Evolutionary conservation across 352 stramenopile species (phyloP), one percentile per base, ranked within the genome.

Genomic region (Phytophthora macrochlamydospora): DNA sequence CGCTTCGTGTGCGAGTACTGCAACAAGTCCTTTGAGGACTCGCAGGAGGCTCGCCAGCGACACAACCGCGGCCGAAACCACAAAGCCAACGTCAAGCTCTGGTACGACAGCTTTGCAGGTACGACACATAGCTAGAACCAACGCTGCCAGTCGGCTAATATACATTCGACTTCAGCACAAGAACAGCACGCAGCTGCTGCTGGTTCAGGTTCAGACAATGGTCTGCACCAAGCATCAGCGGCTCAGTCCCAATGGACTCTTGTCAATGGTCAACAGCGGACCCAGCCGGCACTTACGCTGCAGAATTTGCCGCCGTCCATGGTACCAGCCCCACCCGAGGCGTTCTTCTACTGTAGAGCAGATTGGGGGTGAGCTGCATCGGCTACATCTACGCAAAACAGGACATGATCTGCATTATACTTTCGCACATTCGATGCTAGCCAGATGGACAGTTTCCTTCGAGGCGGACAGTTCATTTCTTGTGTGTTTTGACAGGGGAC

Each of bases 11-110:
- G 87, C 60, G 83, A 79, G 63, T 94, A 95, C 64, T 95, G 87
- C 69, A 76, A 93, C 65, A 91, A 93, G 69, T 74, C 74, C 45
- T 94, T 92, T 65, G 84, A 92, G 45, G 84, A 95, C 70, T 90
- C 85, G 46, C 73, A 85, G 46, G 85, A 93, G 28, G 76, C 85
- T 48, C 78, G 87, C 29, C 76, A 78, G 45, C 78, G 85, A 51
- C 87, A 95, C 62, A 78, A 79, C 37, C 75, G 66, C 7, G 87
- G 87, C 0, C 84, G 87, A 54, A 88, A 83, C 56, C 87, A 95
- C 67, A 90, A 87, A 56, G 58, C 75, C 18, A 95, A 95, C 66
- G 87, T 95, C 45, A 92, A 94, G 57, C 76, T 92, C 50, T 95
- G 83, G 83, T 94, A 90, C 74, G 86, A 90, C 65, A 90, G 84